These are phyloP conservation scores for Celoporthe dispersa DNA, from an alignment of 2,329 filamentous ascomycete genomes.

Conservation along the genomic window DNA sequence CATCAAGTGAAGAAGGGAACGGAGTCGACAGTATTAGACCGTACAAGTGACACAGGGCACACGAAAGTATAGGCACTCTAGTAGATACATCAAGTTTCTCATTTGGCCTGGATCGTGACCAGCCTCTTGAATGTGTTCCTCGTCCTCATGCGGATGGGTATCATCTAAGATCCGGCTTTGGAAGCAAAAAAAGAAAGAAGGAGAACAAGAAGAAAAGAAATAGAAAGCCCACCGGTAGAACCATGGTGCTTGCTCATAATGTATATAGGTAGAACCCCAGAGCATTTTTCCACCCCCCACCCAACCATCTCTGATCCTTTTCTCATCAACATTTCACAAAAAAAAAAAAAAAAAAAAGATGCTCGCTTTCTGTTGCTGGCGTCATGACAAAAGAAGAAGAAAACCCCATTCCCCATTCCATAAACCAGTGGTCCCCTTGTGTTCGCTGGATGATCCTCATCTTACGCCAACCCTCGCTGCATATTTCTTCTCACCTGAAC, in stretches of 20 bases:
- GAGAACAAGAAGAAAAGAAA: not conserved
- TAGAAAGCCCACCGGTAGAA: not conserved
- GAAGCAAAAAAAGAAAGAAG: not conserved
- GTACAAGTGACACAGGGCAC: not conserved
- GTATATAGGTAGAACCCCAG: not conserved
- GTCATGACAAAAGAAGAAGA: not conserved
- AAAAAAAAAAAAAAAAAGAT: too few relatives aligned
- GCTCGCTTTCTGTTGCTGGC: not conserved
- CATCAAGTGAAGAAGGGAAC: not conserved
- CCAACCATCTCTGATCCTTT: not conserved
- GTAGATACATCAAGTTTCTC: not conserved
- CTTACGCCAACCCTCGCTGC: not conserved
- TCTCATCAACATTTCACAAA: not conserved
- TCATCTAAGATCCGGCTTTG: slow-evolving; percentile 1
- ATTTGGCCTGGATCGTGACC: not conserved
- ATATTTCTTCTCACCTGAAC: not conserved
- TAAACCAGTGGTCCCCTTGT: too few relatives aligned
- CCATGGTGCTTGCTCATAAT: not conserved
- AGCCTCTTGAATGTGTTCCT: not conserved
- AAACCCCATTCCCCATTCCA: too few relatives aligned
- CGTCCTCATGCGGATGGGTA: slow-evolving; percentile 13
- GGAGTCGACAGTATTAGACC: not conserved
- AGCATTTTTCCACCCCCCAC: not conserved
- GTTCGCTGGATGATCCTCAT: not conserved
- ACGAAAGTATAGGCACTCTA: not conserved